These are phyloP conservation scores for Russula olivacea DNA, from an alignment of 768 basidiomycete species.

Conservation along the genomic window DNA sequence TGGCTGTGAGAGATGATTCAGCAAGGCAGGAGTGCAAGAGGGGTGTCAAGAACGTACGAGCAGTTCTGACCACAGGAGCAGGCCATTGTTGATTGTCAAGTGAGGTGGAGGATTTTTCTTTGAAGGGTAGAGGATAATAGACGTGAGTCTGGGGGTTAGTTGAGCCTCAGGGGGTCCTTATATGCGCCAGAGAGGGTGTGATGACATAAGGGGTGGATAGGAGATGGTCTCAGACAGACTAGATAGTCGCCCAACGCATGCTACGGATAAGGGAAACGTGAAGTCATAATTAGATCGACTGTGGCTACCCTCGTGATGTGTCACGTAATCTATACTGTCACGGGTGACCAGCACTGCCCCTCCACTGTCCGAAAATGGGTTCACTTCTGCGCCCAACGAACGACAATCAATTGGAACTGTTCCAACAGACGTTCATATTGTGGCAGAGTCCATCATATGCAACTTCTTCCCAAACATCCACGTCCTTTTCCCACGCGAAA, in stretches of 20 bases:
- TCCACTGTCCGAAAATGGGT: too few species aligned
- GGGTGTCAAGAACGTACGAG: slow-evolving; percentile 3
- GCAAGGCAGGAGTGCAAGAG: not conserved
- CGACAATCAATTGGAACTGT: too few species aligned
- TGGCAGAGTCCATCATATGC: too few species aligned
- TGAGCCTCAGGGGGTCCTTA: not conserved
- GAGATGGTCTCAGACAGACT: not conserved
- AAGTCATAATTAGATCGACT: not conserved
- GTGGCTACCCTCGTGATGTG: not conserved
- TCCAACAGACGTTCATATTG: too few species aligned
- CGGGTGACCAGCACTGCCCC: too few species aligned
- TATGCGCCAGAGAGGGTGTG: not conserved
- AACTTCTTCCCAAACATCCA: too few species aligned
- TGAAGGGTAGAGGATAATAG: not conserved
- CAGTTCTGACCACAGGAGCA: slow-evolving; percentile 10
- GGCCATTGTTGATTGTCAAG: slow-evolving; percentile 3
- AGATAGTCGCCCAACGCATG: too few species aligned
- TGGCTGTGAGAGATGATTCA: slow-evolving; percentile 3
- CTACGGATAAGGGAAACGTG: too few species aligned
- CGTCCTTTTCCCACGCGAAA: too few species aligned
- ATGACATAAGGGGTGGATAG: slow-evolving; percentile 1
- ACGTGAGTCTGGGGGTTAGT: not conserved
- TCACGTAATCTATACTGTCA: not conserved
- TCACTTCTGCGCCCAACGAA: too few species aligned
- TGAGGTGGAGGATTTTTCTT: not conserved